Percentiles rank a stretch among this genome's conserved stretches.
Evolutionary conservation across 257 asterid species (phyloP).

Genomic region (Haberlea rhodopensis): DNA sequence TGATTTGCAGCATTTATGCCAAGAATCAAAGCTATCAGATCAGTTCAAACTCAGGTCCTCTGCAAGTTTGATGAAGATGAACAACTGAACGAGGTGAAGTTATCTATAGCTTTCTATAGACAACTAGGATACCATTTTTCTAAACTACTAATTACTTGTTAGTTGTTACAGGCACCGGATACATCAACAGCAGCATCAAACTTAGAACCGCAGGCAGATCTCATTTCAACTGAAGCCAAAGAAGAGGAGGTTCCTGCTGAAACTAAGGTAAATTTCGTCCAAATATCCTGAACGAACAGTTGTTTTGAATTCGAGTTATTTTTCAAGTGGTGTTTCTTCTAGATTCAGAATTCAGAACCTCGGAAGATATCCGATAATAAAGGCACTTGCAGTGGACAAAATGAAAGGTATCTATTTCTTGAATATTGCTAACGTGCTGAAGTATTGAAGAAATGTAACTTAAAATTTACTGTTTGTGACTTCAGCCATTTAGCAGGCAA

Average conservation of each 20-base stretch:
- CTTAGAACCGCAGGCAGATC: constrained; percentile 23
- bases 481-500: constrained; percentile 27
- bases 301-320: background rate
- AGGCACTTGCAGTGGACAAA: constrained; percentile 25
- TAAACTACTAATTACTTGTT: constrained; percentile 6
- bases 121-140: background rate
- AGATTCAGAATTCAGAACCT: constrained; percentile 25
- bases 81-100: constrained; percentile 44
- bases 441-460: background rate
- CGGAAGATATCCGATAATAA: constrained; percentile 26
- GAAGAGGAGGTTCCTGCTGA: constrained; percentile 20
- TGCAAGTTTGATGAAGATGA: constrained; percentile 68
- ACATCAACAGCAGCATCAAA: constrained; percentile 17
- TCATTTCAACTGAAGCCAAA: constrained; percentile 25
- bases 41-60: constrained; percentile 48
- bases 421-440: background rate
- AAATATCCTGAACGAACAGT: constrained; percentile 22
- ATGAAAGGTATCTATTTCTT: constrained; percentile 25
- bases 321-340: constrained; percentile 24
- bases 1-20: constrained; percentile 74
- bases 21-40: constrained; percentile 68
- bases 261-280: background rate
- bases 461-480: constrained; percentile 5
- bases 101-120: background rate
- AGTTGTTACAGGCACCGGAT: constrained; percentile 37